Evolutionary conservation across 2,329 filamentous ascomycete genomes (phyloP).

Genomic region (Neofusicoccum parvum): DNA sequence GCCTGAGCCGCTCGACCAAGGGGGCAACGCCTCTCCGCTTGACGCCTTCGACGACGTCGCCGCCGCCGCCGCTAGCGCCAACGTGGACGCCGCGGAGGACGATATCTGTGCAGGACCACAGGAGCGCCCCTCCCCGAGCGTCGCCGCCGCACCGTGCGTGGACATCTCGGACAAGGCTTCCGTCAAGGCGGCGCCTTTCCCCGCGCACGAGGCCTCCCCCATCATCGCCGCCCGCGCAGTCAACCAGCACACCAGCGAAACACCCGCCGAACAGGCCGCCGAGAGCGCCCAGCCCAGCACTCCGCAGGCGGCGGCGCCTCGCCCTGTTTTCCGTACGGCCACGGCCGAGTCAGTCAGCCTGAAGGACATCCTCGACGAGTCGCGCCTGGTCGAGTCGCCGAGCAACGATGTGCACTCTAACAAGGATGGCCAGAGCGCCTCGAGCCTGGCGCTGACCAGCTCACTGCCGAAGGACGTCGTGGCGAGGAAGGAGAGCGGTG

Average conservation of each 20-base stretch:
- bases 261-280: neutral
- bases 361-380: conserved; percentile 2
- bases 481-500: neutral
- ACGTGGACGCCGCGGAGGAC: neutral
- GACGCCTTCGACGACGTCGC: neutral
- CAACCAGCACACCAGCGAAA: neutral
- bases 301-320: neutral
- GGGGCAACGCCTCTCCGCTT: neutral
- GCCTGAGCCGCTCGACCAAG: neutral
- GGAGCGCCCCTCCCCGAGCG: neutral
- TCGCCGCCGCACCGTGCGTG: neutral
- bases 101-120: neutral
- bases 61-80: neutral
- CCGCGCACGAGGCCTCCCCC: neutral
- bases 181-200: neutral
- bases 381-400: neutral
- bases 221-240: neutral
- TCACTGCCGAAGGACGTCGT: neutral
- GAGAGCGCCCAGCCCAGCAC: neutral
- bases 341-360: conserved; percentile 1
- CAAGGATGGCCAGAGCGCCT: neutral
- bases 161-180: neutral
- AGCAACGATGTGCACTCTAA: neutral
- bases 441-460: neutral
- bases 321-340: neutral